Conservation (phyloP, 805 yeast species). For the Teunomyces pallodes region DNA sequence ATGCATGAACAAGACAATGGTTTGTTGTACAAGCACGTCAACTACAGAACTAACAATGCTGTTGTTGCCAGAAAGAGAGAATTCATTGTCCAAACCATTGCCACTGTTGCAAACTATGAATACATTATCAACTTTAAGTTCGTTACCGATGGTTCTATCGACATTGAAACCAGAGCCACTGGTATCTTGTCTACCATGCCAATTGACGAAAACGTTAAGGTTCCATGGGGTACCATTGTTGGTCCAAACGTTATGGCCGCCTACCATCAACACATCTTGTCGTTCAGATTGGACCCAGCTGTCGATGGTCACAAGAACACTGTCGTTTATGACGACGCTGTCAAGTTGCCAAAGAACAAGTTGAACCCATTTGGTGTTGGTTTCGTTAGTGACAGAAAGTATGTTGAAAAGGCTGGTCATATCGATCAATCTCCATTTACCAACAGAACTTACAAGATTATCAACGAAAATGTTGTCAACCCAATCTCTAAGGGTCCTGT, state of each 20-base stretch:
- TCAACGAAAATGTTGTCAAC: slow-evolving; percentile 70
- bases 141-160: slow-evolving; percentile 75
- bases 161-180: slow-evolving; percentile 79
- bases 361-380: slow-evolving; percentile 71
- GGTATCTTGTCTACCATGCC: slow-evolving; percentile 87
- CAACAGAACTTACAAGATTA: slow-evolving; percentile 69
- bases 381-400: slow-evolving; percentile 58
- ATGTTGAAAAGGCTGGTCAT: slow-evolving; percentile 66
- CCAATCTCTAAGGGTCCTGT: slow-evolving; percentile 69
- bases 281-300: slow-evolving; percentile 80
- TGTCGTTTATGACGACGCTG: slow-evolving; percentile 67
- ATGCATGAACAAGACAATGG: slow-evolving; percentile 82
- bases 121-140: slow-evolving; percentile 70
- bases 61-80: slow-evolving; percentile 77
- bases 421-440: slow-evolving; percentile 75
- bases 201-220: slow-evolving; percentile 62
- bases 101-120: slow-evolving; percentile 84
- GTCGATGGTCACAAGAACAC: slow-evolving; percentile 78
- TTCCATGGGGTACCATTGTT: slow-evolving; percentile 72
- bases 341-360: slow-evolving; percentile 53
- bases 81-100: slow-evolving; percentile 74
- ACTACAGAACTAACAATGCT: slow-evolving; percentile 70
- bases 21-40: slow-evolving; percentile 72
- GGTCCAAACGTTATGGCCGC: slow-evolving; percentile 84
- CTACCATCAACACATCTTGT: slow-evolving; percentile 77